Evolutionary conservation across 441 rosid species (phyloP).

Genomic region (Sinapis alba): DNA sequence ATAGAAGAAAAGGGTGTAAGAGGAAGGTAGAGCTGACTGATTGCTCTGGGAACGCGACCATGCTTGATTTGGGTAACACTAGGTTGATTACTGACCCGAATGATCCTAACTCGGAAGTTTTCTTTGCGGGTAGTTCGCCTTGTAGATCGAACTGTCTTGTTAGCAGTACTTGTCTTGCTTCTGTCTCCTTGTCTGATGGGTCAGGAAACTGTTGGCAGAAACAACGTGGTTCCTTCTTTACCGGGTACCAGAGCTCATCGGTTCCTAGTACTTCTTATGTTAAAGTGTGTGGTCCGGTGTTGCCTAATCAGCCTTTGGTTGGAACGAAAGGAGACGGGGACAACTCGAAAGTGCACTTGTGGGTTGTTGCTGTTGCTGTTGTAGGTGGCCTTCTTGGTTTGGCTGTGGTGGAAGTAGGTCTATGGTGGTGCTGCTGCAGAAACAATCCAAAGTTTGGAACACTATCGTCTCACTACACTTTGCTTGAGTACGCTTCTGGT

Average conservation of each 20-base stretch:
- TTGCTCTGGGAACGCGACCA: conserved; percentile 55
- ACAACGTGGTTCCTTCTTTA: conserved; percentile 50
- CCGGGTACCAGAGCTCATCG: conserved; percentile 58
- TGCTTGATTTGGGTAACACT: conserved; percentile 57
- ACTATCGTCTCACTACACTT: conserved; percentile 63
- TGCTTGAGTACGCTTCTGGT: conserved; percentile 82
- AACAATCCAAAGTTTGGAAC: conserved; percentile 49
- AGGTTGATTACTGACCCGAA: conserved; percentile 49
- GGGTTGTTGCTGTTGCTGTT: conserved; percentile 58
- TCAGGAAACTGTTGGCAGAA: conserved; percentile 71
- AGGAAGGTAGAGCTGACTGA: conserved; percentile 60
- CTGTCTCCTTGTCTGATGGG: conserved; percentile 72
- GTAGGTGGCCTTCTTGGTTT: conserved; percentile 48
- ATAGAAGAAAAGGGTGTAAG: conserved; percentile 63
- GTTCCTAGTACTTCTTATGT: conserved; percentile 71
- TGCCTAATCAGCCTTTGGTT: conserved; percentile 42
- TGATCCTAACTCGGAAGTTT: conserved; percentile 44
- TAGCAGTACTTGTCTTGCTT: conserved; percentile 60
- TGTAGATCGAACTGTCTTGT: conserved; percentile 63
- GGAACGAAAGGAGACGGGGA: conserved; percentile 26
- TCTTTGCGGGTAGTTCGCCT: conserved; percentile 53
- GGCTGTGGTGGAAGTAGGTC: conserved; percentile 50
- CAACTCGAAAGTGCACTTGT: conserved; percentile 39
- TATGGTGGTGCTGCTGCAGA: conserved; percentile 75
- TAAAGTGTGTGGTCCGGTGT: conserved; percentile 69